Evolutionary conservation across 2,329 filamentous ascomycete species (phyloP), one percentile per base, ranked within the genome.

Genomic region (Cordyceps pruinosa): DNA sequence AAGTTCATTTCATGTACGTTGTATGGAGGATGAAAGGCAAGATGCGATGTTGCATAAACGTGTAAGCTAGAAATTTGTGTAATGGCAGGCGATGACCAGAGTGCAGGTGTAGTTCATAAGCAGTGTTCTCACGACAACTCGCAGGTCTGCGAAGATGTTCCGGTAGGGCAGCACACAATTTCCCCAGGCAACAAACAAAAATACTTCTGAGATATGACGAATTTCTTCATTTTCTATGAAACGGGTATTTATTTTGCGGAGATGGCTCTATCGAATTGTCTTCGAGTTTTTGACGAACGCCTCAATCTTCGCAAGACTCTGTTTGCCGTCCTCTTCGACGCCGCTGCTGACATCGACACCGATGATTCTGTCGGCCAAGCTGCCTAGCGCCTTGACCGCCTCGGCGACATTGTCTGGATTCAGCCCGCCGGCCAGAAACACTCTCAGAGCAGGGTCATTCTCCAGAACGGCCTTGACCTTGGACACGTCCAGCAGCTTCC

Each of bases 271-370:
- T 66, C 77, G 72, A 58, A 82, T 75, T 32, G 73, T 71, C 70
- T 94, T 94, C 0, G 86, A 89, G 35, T 85, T 84, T 68, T 83
- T 81, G 41, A 97, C 78, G 72, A 99, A 99, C 4, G 81, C 83
- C 61, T 78, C 77, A 63, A 99, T 97, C 75, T 88, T 95, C 19
- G 84, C 82, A 58, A 93, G 66, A 70, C 86, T 88, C 72, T 99
- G 94, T 68, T 84, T 77, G 2, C 91, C 93, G 64, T 87, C 82
- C 35, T 84, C 85, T 73, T 97, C 94, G 2, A 99, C 91, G 0
- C 95, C 95, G 66, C 90, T 96, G 71, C 91, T 96, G 21, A 96
- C 90, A 75, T 99, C 94, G 4, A 99, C 88, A 2, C 87, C 92
- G 34, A 91, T 75, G 13, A 97, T 82, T 59, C 86, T 83, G 10